Percentiles rank a stretch among this genome's conserved stretches.
These are phyloP conservation scores for Rhododendron vialii DNA, from an alignment of 148 eudicot species.

Conservation along the genomic window DNA sequence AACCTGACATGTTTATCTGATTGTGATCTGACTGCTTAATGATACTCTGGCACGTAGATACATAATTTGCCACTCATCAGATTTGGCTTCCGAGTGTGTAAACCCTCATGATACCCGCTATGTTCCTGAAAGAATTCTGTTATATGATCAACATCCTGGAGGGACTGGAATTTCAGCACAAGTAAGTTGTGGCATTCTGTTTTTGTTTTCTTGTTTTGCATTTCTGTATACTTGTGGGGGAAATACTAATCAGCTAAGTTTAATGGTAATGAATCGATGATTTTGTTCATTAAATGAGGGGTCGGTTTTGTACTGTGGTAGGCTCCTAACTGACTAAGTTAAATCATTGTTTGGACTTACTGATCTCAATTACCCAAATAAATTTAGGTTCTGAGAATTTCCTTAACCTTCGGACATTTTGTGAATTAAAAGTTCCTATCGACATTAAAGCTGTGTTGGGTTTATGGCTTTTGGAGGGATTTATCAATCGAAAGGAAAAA, in stretches of 20 bases:
- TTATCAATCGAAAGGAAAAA: background rate
- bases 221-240: background rate
- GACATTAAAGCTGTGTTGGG: background rate
- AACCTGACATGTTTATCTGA: background rate
- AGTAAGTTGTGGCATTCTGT: conserved; percentile 33
- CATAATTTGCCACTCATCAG: conserved; percentile 79
- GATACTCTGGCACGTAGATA: conserved; percentile 39
- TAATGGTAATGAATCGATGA: background rate
- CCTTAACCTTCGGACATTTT: background rate
- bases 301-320: background rate
- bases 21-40: conserved; percentile 13
- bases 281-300: background rate
- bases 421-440: background rate
- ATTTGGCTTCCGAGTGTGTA: conserved; percentile 86
- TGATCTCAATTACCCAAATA: background rate
- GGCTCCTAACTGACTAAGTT: background rate
- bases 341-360: background rate
- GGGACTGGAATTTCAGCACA: conserved; percentile 85
- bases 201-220: background rate
- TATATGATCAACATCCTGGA: conserved; percentile 91
- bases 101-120: conserved; percentile 86
- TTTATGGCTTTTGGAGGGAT: background rate
- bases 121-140: conserved; percentile 73
- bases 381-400: background rate
- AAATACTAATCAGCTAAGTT: background rate